Evolutionary conservation across 225 moss, liverwort and hornwort genomes (phyloP).

Genomic region (Sphagnum contortum): DNA sequence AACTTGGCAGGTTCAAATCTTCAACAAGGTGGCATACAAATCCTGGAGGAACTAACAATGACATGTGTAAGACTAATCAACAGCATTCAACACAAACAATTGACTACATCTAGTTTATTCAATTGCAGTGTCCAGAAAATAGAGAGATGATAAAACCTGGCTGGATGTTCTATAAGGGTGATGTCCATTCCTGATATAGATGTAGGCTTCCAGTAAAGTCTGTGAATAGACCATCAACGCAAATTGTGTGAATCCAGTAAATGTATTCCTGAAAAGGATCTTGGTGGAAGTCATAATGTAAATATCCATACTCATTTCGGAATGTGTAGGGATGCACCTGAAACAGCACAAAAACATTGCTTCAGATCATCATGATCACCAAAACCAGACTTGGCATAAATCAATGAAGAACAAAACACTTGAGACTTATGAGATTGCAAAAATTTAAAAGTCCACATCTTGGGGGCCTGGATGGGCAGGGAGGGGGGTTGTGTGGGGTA

Average conservation of each 20-base stretch:
- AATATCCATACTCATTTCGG: conserved; percentile 54
- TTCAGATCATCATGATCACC: neutral
- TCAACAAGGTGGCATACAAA: neutral
- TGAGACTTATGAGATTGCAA: no score
- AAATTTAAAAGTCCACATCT: no score
- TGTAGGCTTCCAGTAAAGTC: conserved; percentile 60
- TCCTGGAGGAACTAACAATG: neutral
- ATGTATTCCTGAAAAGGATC: conserved; percentile 78
- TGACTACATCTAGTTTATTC: neutral
- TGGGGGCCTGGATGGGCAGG: no score
- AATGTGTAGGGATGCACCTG: conserved; percentile 92
- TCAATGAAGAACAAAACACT: no score
- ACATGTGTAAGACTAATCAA: neutral
- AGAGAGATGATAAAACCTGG: neutral
- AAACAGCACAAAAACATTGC: conserved; percentile 5
- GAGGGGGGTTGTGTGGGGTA: no score
- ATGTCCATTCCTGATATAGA: conserved; percentile 47
- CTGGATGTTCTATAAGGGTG: conserved; percentile 7
- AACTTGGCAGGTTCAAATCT: no score
- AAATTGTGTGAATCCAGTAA: conserved; percentile 48
- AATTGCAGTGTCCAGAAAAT: neutral
- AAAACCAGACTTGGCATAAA: no score
- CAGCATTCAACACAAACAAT: neutral
- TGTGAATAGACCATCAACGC: conserved; percentile 71
- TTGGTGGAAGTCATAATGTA: conserved; percentile 71